These are phyloP conservation scores for Penicillium vulpinum DNA, from an alignment of 2,329 filamentous ascomycete species.

Conservation along the genomic window DNA sequence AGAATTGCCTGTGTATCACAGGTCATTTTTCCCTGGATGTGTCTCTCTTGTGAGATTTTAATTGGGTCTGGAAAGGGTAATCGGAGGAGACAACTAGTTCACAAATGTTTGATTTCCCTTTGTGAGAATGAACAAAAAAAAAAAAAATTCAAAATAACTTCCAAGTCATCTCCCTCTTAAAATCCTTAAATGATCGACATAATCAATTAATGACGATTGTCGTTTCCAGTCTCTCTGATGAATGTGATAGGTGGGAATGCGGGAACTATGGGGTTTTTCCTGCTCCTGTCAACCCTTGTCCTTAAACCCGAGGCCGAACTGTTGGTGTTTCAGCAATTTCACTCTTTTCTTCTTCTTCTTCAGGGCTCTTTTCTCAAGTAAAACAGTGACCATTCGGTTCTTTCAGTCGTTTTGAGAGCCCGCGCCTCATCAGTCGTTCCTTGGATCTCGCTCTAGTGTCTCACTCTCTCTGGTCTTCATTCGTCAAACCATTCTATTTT, in stretches of 20 bases:
- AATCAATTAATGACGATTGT: slow-evolving; percentile 24
- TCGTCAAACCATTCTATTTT: neutral
- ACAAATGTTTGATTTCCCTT: slow-evolving; percentile 29
- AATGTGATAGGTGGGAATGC: slow-evolving; percentile 25
- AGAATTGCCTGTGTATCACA: slow-evolving; percentile 16
- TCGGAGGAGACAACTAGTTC: slow-evolving; percentile 28
- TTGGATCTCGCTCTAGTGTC: neutral
- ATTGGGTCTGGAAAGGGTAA: slow-evolving; percentile 25
- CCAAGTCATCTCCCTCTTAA: neutral
- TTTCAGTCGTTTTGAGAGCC: neutral
- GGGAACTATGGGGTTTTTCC: slow-evolving; percentile 4
- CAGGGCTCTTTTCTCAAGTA: neutral
- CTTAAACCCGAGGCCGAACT: neutral
- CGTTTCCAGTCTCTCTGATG: slow-evolving; percentile 10
- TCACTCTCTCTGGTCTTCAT: neutral
- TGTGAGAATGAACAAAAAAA: slow-evolving; percentile 30
- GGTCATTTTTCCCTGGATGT: slow-evolving; percentile 14
- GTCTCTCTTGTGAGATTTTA: slow-evolving; percentile 21
- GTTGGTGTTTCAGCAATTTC: slow-evolving; percentile 18
- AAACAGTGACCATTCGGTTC: neutral
- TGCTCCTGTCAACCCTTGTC: slow-evolving; percentile 16
- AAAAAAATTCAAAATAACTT: slow-evolving; percentile 12
- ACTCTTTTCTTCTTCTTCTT: neutral
- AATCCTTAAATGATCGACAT: slow-evolving; percentile 17
- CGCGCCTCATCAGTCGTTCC: neutral